Evolutionary conservation across 495 filamentous ascomycete species (phyloP), one percentile per base, ranked within the genome.

Genomic region (Terfezia boudieri): DNA sequence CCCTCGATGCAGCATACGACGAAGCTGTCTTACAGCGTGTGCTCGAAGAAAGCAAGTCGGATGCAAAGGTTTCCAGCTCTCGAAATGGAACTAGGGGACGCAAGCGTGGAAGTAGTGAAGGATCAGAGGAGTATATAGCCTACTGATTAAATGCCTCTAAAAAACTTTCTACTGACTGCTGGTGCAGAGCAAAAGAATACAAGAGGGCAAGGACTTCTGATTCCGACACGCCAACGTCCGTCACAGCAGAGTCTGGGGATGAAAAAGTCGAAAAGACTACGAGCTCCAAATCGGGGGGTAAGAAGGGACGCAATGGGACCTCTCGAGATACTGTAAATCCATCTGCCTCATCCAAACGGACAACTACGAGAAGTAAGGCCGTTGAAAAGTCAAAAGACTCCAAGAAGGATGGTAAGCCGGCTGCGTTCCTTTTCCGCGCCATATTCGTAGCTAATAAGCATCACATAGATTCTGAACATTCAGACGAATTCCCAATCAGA

Each of bases 1-100:
- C 92, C 66, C 78, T 89, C 53, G 86, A 88, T 64, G 88, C 90
- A 51, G 87, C 84, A 7, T 95, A 95, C 63, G 88, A 96, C 59
- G 87, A 93, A 58, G 90, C 94, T 67, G 79, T 84, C 56, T 66
- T 99, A 36, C 77, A 86, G 55, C 75, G 82, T 60, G 92, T 87
- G 16, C 85, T 99, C 61, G 90, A 96, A 66, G 87, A 92, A 56
- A 99, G 90, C 70, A 95, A 87, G 67, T 78, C 53, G 55, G 79
- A 82, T 36, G 72, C 69, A 4, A 67, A 67, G 51, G 66, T 67
- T 46, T 71, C 74, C 46, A 65, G 65, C 12, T 69, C 70, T 36
- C 80, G 74, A 20, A 62, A 66, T 53, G 69, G 64, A 51, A 71
- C 69, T 36, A 76, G 78, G 55, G 75, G 82, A 52, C 74, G 78